Percentiles rank a stretch among this genome's conserved stretches.
These are phyloP conservation scores for Spongospora subterranea DNA, from an alignment of 208 protist genomes.

Conservation along the genomic window DNA sequence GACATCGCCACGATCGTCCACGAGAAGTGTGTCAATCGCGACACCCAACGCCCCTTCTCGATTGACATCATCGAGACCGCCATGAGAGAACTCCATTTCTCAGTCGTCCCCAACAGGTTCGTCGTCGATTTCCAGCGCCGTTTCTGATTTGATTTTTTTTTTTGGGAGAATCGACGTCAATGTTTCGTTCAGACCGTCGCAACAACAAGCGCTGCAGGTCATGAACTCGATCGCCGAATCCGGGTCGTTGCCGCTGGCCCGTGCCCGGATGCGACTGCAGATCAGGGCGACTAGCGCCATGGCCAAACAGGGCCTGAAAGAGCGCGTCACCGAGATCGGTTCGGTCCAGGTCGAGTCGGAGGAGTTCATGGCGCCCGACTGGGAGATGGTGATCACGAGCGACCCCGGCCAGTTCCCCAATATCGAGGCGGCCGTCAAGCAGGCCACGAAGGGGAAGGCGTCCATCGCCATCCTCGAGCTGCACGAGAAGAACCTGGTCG, in stretches of 20 bases:
- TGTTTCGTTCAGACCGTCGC: not conserved
- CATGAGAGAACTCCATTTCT: constrained; percentile 79
- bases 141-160: no score
- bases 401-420: constrained; percentile 17
- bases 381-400: constrained; percentile 4
- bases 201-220: constrained; percentile 48
- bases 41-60: constrained; percentile 78
- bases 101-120: constrained; percentile 9
- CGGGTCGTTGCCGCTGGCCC: not conserved
- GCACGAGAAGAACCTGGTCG: constrained; percentile 40
- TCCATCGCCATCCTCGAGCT: constrained; percentile 10
- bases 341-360: not conserved
- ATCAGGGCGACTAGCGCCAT: not conserved
- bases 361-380: not conserved
- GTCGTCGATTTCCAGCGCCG: no score
- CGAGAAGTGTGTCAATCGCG: constrained; percentile 90
- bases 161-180: not conserved
- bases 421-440: not conserved
- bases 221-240: not conserved
- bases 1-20: constrained; percentile 94
- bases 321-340: not conserved
- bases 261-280: constrained; percentile 6
- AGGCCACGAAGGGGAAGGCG: not conserved
- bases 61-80: constrained; percentile 89
- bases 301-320: constrained; percentile 26